phyloP scores from a whole-genome alignment of 2,329 filamentous ascomycete genomes.

The Sporothrix curviconia region DNA sequence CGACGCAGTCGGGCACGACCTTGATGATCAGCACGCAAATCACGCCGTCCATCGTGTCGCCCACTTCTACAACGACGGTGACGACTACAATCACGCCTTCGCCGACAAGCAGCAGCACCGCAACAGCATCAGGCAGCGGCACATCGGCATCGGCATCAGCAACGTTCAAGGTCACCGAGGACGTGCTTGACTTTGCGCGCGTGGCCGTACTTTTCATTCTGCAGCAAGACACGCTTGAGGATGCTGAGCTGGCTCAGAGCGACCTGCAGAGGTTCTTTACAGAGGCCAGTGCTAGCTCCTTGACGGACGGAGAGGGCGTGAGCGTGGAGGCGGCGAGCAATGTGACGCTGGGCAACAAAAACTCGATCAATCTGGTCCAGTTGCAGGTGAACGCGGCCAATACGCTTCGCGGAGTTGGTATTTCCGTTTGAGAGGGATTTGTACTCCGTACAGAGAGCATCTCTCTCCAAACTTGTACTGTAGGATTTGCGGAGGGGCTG shows the following conservation, averaged over 20 bases:
- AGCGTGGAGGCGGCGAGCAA: conserved; percentile 31
- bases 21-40: conserved; percentile 21
- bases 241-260: conserved; percentile 49
- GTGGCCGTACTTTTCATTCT: conserved; percentile 56
- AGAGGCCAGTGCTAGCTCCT: conserved; percentile 22
- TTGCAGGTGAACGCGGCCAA: conserved; percentile 18
- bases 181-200: conserved; percentile 57
- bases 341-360: conserved; percentile 32
- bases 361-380: conserved; percentile 45
- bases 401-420: conserved; percentile 5
- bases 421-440: neutral
- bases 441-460: no score
- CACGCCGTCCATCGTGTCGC: conserved; percentile 20
- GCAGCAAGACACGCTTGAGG: conserved; percentile 44
- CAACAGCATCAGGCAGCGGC: conserved; percentile 20
- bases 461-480: no score
- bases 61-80: conserved; percentile 25
- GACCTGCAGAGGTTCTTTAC: conserved; percentile 51
- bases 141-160: conserved; percentile 25
- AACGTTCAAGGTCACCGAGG: conserved; percentile 46
- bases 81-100: conserved; percentile 20
- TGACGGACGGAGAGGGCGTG: conserved; percentile 14
- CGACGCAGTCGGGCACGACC: conserved; percentile 29
- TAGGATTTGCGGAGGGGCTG: no score
- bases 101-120: neutral